phyloP scores from a whole-genome alignment of 805 yeast species.

The Saccharomycopsis babjevae region DNA sequence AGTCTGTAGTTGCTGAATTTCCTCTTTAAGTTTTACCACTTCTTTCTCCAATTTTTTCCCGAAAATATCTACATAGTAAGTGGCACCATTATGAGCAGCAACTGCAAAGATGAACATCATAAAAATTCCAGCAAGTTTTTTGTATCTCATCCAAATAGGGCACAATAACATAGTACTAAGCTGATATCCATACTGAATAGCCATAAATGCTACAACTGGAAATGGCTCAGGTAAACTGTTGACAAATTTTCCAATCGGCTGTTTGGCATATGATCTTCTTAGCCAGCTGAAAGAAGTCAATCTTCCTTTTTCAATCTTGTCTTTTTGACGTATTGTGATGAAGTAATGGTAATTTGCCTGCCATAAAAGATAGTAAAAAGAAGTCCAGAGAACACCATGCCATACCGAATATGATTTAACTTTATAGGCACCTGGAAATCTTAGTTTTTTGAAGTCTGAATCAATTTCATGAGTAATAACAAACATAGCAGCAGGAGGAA shows the following conservation, averaged over 20 bases:
- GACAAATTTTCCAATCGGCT: constrained; percentile 63
- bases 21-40: constrained; percentile 57
- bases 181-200: constrained; percentile 83
- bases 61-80: constrained; percentile 84
- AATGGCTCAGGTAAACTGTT: constrained; percentile 73
- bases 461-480: constrained; percentile 75
- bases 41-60: constrained; percentile 87
- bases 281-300: constrained; percentile 82
- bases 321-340: constrained; percentile 70
- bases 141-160: constrained; percentile 76
- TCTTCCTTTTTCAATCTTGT: constrained; percentile 75
- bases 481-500: constrained; percentile 84
- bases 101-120: constrained; percentile 61
- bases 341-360: constrained; percentile 85
- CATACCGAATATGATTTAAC: constrained; percentile 63
- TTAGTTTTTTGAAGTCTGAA: constrained; percentile 32
- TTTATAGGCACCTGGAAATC: constrained; percentile 77
- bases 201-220: constrained; percentile 80
- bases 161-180: constrained; percentile 78
- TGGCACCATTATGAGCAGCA: constrained; percentile 90
- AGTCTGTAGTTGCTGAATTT: constrained; percentile 54
- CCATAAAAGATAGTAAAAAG: constrained; percentile 79
- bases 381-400: constrained; percentile 66
- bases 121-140: constrained; percentile 56
- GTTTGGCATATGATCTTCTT: constrained; percentile 57